Evolutionary conservation across 345 rosid genomes (phyloP), one percentile per base, ranked within the genome.

Genomic region (Psidium friedrichsthalianum): DNA sequence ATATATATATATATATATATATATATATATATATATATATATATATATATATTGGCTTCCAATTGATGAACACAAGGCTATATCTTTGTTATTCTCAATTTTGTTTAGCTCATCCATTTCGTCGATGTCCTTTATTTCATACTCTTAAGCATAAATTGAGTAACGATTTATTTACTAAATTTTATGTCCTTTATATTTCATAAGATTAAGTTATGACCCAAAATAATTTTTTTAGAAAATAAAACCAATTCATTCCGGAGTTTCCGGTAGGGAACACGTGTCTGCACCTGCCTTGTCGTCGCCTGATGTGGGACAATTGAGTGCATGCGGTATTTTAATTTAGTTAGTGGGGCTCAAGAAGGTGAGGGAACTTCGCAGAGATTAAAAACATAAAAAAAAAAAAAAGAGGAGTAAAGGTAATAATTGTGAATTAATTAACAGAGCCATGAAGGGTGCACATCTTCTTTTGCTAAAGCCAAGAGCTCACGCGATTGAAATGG

Each of bases 211-310:
- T 25, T 69, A 6, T 0, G 2, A 24, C 42, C 4, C 47, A 4
- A 2, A 36, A 36, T 24, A 1, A 69, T 6, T 36, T 8, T 32
- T 14, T 32, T 32, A 32, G 8, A 32, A 29, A 16, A 32, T 69
- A 2, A 32, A 69, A 5, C 6, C 8, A 32, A 36, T 16, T 1
- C 2, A 69, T 69, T 36, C 25, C 22, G 3, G 25, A 69, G 36
- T 36, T 32, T 64, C 22, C 3, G 16, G 44, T 0, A 11, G 2
- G 18, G 22, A 64, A 3, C 76, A 0, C 5, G 8, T 7, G 42
- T 64, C 0, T 16, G 1, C 0, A 18, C 21, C 0, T 18, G 0
- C 47, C 80, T 20, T 9, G 47, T 36, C 13, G 0, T 36, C 0
- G 0, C 13, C 0, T 69, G 11, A 36, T 36, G 25, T 5, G 2